Conservation (phyloP, 2,329 filamentous ascomycete genomes). For the Arthrocladium fulminans region DNA sequence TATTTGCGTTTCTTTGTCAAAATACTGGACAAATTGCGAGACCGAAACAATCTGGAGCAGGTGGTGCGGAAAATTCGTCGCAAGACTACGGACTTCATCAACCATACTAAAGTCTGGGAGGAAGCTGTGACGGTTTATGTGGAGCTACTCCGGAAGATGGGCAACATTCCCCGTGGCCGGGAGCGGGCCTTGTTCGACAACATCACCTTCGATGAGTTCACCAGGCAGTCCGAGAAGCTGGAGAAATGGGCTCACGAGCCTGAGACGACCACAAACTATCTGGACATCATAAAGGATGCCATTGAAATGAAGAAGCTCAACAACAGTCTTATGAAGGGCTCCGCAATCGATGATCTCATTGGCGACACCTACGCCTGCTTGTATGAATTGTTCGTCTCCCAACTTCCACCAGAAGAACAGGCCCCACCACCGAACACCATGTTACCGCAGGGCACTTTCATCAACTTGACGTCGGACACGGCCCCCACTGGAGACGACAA, state of each 20-base stretch:
- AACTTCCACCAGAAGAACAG: slow-evolving; percentile 21
- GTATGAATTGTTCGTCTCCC: slow-evolving; percentile 56
- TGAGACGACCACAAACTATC: slow-evolving; percentile 37
- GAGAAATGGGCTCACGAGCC: slow-evolving; percentile 50
- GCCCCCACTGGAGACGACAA: slow-evolving; percentile 35
- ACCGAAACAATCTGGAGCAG: slow-evolving; percentile 66
- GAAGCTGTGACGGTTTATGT: slow-evolving; percentile 52
- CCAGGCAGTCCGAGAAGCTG: slow-evolving; percentile 48
- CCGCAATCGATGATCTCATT: slow-evolving; percentile 84
- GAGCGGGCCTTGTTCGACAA: slow-evolving; percentile 58
- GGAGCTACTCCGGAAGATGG: slow-evolving; percentile 49
- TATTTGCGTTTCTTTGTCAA: slow-evolving; percentile 76
- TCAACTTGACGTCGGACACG: slow-evolving; percentile 30
- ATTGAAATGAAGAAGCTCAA: slow-evolving; percentile 72
- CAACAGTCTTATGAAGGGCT: slow-evolving; percentile 73
- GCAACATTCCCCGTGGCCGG: slow-evolving; percentile 49
- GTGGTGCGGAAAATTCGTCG: slow-evolving; percentile 71
- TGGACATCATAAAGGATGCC: slow-evolving; percentile 58
- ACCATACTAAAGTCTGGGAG: slow-evolving; percentile 55
- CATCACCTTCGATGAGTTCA: slow-evolving; percentile 57
- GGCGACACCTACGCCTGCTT: slow-evolving; percentile 77
- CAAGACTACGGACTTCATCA: slow-evolving; percentile 65
- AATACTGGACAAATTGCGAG: slow-evolving; percentile 64
- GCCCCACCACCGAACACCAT: slow-evolving; percentile 10
- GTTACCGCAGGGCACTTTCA: slow-evolving; percentile 19